Evolutionary conservation across 148 eudicot species (phyloP).

Genomic region (Rhododendron ovatum): DNA sequence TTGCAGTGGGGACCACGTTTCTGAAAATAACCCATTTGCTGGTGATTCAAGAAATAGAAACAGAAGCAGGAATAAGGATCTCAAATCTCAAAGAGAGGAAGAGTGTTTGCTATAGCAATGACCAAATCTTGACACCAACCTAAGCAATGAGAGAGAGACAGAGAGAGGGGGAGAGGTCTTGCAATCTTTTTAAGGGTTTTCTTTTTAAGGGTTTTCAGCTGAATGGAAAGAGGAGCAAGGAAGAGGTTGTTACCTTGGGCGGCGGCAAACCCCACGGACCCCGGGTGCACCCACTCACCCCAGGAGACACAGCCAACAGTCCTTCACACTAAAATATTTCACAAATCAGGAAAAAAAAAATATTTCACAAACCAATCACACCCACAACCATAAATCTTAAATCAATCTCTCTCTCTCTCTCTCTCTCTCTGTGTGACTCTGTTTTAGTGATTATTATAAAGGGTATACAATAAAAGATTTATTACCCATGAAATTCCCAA

Average conservation of each 20-base stretch:
- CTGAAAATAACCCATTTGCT: slow-evolving; percentile 26
- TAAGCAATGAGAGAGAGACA: slow-evolving; percentile 27
- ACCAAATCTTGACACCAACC: slow-evolving; percentile 52
- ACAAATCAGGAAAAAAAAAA: slow-evolving; percentile 28
- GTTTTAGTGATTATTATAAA: slow-evolving; percentile 15
- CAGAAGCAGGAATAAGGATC: slow-evolving; percentile 6
- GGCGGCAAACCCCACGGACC: slow-evolving; percentile 69
- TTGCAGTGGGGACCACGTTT: slow-evolving; percentile 51
- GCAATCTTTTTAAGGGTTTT: slow-evolving; percentile 21
- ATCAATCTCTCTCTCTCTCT: slow-evolving; percentile 21
- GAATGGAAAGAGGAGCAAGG: slow-evolving; percentile 46
- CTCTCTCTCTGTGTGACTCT: slow-evolving; percentile 4
- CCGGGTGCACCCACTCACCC: slow-evolving; percentile 49
- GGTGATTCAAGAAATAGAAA: slow-evolving; percentile 34
- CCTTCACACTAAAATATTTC: slow-evolving; percentile 42
- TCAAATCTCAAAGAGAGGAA: slow-evolving; percentile 32
- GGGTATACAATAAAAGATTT: slow-evolving; percentile 14
- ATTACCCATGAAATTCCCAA: slow-evolving; percentile 25
- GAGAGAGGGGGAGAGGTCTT: slow-evolving; percentile 18
- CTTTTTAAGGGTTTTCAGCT: slow-evolving; percentile 35
- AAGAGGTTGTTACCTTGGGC: slow-evolving; percentile 63
- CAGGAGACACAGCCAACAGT: slow-evolving; percentile 70
- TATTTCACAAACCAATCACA: slow-evolving; percentile 32
- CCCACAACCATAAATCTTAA: slow-evolving; percentile 50
- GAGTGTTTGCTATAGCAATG: slow-evolving; percentile 32